A percentile compares a stretch with the other conserved stretches of the same genome.
phyloP scores from a whole-genome alignment of 805 yeast species.

The Cyberlindnera meyerae region DNA sequence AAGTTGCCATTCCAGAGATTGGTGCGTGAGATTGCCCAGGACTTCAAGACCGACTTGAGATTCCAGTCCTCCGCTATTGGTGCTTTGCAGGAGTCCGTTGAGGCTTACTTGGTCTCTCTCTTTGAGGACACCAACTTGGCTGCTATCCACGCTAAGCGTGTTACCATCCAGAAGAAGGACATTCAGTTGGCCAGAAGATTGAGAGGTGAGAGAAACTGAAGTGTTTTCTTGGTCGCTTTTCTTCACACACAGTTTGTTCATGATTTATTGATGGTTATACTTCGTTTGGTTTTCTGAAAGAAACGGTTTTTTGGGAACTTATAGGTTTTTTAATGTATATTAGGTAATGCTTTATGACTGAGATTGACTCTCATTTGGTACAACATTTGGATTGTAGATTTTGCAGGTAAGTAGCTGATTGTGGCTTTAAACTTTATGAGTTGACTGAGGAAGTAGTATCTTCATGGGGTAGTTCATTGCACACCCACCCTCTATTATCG shows the following conservation, averaged over 20 bases:
- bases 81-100: constrained; percentile 98
- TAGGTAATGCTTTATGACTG: constrained; percentile 18
- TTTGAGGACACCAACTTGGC: constrained; percentile 98
- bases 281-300: constrained; percentile 9
- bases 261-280: constrained; percentile 12
- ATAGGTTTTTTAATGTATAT: constrained; percentile 17
- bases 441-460: too few relatives aligned
- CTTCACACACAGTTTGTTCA: constrained; percentile 2
- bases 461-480: too few relatives aligned
- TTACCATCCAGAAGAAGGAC: constrained; percentile 97
- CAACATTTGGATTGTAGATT: constrained; percentile 2
- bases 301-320: constrained; percentile 15
- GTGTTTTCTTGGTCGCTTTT: constrained; percentile 1
- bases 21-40: constrained; percentile 94
- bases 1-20: constrained; percentile 96
- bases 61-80: constrained; percentile 97
- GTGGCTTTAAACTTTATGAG: too few relatives aligned
- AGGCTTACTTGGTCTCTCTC: constrained; percentile 92
- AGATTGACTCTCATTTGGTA: constrained; percentile 6
- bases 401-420: too few relatives aligned
- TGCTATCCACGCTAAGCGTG: constrained; percentile 99
- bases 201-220: constrained; percentile 92
- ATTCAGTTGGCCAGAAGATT: constrained; percentile 96
- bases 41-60: constrained; percentile 87
- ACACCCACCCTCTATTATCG: too few relatives aligned